phyloP scores from a whole-genome alignment of 805 yeast genomes.

The Candida maltosa region DNA sequence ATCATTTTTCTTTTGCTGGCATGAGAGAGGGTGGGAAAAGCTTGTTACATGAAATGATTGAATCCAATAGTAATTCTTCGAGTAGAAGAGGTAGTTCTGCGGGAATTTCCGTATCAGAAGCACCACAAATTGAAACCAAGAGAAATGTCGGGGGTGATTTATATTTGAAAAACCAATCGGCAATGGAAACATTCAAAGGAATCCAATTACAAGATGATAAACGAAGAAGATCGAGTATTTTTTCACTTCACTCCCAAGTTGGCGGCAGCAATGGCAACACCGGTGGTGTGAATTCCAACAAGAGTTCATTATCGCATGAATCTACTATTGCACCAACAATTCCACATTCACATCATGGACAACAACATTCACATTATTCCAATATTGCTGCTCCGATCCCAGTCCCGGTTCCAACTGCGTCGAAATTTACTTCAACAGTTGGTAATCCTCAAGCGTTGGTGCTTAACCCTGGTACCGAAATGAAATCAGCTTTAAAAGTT shows the following conservation, averaged over 20 bases:
- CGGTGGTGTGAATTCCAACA: slow-evolving; percentile 1
- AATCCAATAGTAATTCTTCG: slow-evolving; percentile 19
- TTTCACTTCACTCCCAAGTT: slow-evolving; percentile 12
- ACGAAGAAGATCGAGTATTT: slow-evolving; percentile 31
- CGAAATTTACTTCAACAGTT: background rate
- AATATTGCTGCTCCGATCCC: slow-evolving; percentile 15
- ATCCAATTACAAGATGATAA: slow-evolving; percentile 40
- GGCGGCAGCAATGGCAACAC: background rate
- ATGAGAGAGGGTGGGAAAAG: slow-evolving; percentile 23
- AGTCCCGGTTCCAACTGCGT: slow-evolving; percentile 10
- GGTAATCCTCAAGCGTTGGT: no score
- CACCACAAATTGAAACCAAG: slow-evolving; percentile 43
- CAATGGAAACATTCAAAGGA: slow-evolving; percentile 41
- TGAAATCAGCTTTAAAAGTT: slow-evolving; percentile 20
- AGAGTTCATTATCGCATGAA: background rate
- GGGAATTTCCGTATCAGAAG: slow-evolving; percentile 24
- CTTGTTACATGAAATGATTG: slow-evolving; percentile 33
- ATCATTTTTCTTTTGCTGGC: slow-evolving; percentile 18
- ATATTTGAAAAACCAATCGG: slow-evolving; percentile 39
- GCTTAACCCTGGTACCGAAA: no score
- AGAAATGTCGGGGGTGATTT: slow-evolving; percentile 45
- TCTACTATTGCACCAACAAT: background rate
- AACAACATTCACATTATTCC: background rate
- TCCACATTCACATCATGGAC: slow-evolving; percentile 2
- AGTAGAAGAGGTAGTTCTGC: slow-evolving; percentile 29